Base-by-base conservation (phyloP, 495 filamentous ascomycete genomes). In the Letharia columbiana region DNA sequence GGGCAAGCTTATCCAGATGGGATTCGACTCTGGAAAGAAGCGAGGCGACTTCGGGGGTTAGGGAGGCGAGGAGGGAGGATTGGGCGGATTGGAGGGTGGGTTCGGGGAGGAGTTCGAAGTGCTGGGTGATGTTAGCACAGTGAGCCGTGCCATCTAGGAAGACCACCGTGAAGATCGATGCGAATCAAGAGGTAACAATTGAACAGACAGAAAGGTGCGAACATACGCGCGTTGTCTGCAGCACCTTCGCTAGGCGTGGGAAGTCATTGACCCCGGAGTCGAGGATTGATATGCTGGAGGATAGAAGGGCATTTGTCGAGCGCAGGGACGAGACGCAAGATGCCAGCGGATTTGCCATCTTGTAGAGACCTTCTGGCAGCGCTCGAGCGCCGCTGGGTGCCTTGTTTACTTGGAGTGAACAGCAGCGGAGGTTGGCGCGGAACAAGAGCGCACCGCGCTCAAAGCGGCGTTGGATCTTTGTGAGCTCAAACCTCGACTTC, bases 71-170 rank as follows among this genome's bases (percentile, higher is more conserved):
- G 33, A 93, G 82, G 37, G 83, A 76, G 60, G 82, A 77, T 77
- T 93, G 90, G 0, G 89, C 89, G 69, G 84, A 75, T 65, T 80
- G 79, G 33, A 93, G 80, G 57, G 84, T 84, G 37, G 85, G 81
- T 70, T 88, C 85, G 35, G 90, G 84, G 45, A 90, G 84, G 45
- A 92, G 82, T 73, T 93, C 90, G 75, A 91, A 93, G 77, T 92
- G 90, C 87, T 90, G 68, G 52, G 58, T 4, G 42, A 17, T 44
- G 11, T 57, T 37, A 57, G 54, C 54, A 35, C 12, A 17, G 15
- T 9, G 15, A 3, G 18, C 47, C 7, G 3, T 12, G 31, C 57
- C 23, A 65, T 23, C 11, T 6, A 8, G 17, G 9, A 31, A 20
- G 13, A 35, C 63, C 39, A 12, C 10, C 11, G 28, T 35, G 3